Base-by-base conservation (phyloP, 768 basidiomycete species). In the Russula earlei region DNA sequence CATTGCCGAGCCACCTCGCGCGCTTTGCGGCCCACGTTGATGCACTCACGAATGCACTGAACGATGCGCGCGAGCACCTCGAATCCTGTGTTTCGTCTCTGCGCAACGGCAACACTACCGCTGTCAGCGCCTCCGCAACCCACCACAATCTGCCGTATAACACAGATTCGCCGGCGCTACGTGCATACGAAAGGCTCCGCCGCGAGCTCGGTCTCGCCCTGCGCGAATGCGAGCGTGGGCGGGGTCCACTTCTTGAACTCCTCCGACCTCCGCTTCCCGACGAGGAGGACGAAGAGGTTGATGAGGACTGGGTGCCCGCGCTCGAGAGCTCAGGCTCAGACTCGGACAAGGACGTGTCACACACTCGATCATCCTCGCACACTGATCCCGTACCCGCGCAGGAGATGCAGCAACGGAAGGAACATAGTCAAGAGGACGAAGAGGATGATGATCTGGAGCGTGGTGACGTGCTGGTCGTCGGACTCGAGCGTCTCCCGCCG, bases 161-260 rank as follows among this genome's bases (percentile, higher is more conserved):
- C 17, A 9, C 54, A 36, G 64, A 68, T 6, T 6, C 47, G 17
- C 75, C 76, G 1, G 81, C 85, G 1, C 61, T 91, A 29, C 78
- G 77, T 49, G 82, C 85, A 6, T 91, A 89, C 65, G 90, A 91
- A 54, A 73, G 83, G 0, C 73, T 91, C 15, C 77, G 89, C 11
- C 77, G 81, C 5, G 87, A 91, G 63, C 76, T 92, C 8, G 90
- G 89, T 8, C 68, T 85, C 22, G 89, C 87, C 1, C 69, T 91
- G 29, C 72, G 88, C 7, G 90, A 91, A 63, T 91, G 87, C 65
- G 89, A 91, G 68, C 78, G 89, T 8, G 89, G 89, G 0, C 73
- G 85, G 17, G 83, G 81, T 38, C 76, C 77, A 17, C 71, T 91
- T 31, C 61, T 83, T 1, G 77, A 80, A 48, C 69, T 85, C 52